Base-by-base conservation (phyloP, 2,329 filamentous ascomycete species). In the Claviceps pazoutovae region DNA sequence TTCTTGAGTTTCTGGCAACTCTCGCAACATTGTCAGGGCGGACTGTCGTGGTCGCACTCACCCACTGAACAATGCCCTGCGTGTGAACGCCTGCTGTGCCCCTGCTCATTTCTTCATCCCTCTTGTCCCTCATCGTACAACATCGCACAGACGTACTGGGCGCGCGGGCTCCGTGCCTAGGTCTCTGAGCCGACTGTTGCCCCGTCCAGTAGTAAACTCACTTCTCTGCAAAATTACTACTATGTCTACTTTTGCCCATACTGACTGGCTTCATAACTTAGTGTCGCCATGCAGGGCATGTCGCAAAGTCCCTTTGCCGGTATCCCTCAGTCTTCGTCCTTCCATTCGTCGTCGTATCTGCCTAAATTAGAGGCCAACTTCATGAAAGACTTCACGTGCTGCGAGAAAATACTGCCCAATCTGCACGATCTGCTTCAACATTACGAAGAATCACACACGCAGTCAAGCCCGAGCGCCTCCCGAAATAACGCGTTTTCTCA, bases 291-390 rank as follows among this genome's bases (percentile, higher is more conserved):
- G 87, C 82, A 88, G 54, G 90, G 93, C 62, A 96, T 89, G 17
- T 97, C 93, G n/a, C 93, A 93, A 11, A 95, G 91, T 63, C 56
- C 54, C 2, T 55, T 56, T 36, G 66, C 71, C 54, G 66, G 62
- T 47, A 82, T 77, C 53, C 80, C 90, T 61, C 85, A 90, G 66
- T 95, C 90, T n/a, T 88, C 93, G 0, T 96, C 91, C 1, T 94
- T 88, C 61, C 91, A 97, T 68, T 97, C 91, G 1, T 95, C 90
- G 6, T 97, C 93, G 26, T 97, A 97, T 65, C 79, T 96, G 1
- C 91, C 90, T 9, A 96, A 95, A 68, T 82, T 96, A 64, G 93
- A 98, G 69, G 91, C 91, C 55, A 93, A 91, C 64, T 98, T 96
- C 67, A 94, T 97, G 88, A 85, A 85, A 68, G 90, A 97, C 71